These are phyloP conservation scores for Amanita inopinata DNA, from an alignment of 768 basidiomycete species.

Conservation along the genomic window DNA sequence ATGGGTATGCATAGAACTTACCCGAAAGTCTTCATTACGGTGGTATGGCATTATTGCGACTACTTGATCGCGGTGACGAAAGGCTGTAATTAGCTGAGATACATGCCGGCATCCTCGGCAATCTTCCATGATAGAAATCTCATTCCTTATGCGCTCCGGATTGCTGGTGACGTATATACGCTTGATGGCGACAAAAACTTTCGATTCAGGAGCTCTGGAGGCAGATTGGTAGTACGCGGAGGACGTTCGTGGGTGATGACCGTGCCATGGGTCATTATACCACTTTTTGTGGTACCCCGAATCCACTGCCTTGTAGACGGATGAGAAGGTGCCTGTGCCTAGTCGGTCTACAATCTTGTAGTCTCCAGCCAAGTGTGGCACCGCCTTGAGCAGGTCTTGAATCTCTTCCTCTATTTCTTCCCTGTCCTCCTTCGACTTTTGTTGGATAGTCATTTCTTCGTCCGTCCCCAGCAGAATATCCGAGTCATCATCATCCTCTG, in stretches of 20 bases:
- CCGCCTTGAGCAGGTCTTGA: conserved; percentile 48
- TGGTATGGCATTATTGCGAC: conserved; percentile 93
- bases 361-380: conserved; percentile 54
- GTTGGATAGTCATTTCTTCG: conserved; percentile 50
- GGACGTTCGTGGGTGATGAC: conserved; percentile 48
- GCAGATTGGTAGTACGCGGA: conserved; percentile 57
- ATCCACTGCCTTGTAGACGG: conserved; percentile 97
- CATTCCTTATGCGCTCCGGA: conserved; percentile 87
- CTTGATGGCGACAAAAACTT: conserved; percentile 87
- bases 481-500: conserved; percentile 21
- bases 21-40: conserved; percentile 86
- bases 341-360: conserved; percentile 85
- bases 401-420: conserved; percentile 75
- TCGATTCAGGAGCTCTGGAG: conserved; percentile 29
- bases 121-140: conserved; percentile 82
- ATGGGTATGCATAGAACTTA: conserved; percentile 29
- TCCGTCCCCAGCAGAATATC: conserved; percentile 31
- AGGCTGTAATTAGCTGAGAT: conserved; percentile 91
- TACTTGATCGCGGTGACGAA: conserved; percentile 84
- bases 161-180: conserved; percentile 95
- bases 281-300: conserved; percentile 61
- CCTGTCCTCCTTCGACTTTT: conserved; percentile 57
- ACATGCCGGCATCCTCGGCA: conserved; percentile 79
- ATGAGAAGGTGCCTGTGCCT: conserved; percentile 96
- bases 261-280: conserved; percentile 70